Evolutionary conservation across 768 basidiomycete genomes (phyloP).

Genomic region (Cystofilobasidium macerans): DNA sequence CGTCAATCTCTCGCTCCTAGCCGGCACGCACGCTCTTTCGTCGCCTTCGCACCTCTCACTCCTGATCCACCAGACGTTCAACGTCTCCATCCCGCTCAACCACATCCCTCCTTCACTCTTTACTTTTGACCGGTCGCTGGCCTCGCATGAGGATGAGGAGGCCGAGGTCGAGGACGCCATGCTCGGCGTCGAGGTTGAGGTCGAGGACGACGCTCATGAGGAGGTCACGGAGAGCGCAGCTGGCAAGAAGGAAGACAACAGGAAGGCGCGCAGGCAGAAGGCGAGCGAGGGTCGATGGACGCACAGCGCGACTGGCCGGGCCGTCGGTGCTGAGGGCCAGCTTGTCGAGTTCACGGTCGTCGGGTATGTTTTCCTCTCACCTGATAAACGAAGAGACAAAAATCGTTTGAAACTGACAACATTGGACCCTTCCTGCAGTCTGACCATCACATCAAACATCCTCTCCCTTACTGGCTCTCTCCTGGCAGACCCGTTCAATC

Average conservation of each 20-base stretch:
- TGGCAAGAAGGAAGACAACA: slow-evolving; percentile 1
- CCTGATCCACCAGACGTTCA: slow-evolving; percentile 82
- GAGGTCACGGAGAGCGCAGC: slow-evolving; percentile 29
- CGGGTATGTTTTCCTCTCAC: slow-evolving; percentile 29
- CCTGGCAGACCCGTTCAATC: slow-evolving; percentile 16
- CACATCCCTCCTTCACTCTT: slow-evolving; percentile 73
- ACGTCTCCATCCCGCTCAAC: slow-evolving; percentile 83
- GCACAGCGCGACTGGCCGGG: slow-evolving; percentile 55
- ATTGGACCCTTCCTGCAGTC: slow-evolving; percentile 1
- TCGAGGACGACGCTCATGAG: slow-evolving; percentile 27
- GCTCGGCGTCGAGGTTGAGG: slow-evolving; percentile 30
- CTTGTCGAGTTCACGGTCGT: slow-evolving; percentile 34
- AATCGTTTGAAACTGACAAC: too few relatives aligned
- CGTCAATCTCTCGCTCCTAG: slow-evolving; percentile 42
- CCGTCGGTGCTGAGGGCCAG: slow-evolving; percentile 57
- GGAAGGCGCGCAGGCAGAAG: slow-evolving; percentile 31
- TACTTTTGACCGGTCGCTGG: slow-evolving; percentile 55
- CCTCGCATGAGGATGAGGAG: slow-evolving; percentile 44
- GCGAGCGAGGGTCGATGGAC: slow-evolving; percentile 62
- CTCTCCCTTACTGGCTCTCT: slow-evolving; percentile 26
- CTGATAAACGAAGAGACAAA: too few relatives aligned
- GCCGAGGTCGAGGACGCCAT: slow-evolving; percentile 31
- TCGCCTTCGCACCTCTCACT: slow-evolving; percentile 88
- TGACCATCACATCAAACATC: slow-evolving; percentile 23
- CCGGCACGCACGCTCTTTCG: slow-evolving; percentile 72